Conservation (phyloP, 228 moss, liverwort and hornwort genomes). For the Sphagnum fallax region DNA sequence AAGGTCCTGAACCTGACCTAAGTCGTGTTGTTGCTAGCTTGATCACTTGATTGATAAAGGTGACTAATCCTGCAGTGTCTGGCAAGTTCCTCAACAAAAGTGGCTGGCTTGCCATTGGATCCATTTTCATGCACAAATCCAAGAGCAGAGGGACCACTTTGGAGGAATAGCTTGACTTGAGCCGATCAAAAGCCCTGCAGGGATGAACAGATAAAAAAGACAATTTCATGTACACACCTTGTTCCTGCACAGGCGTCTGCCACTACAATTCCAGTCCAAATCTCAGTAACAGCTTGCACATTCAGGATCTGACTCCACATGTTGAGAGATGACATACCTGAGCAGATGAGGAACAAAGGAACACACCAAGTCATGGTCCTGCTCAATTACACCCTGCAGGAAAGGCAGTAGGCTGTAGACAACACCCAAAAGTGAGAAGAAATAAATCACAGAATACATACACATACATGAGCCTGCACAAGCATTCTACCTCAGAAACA, state of each 20-base stretch:
- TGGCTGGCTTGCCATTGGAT: constrained; percentile 25
- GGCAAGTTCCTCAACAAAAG: constrained; percentile 35
- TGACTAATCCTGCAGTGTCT: constrained; percentile 32
- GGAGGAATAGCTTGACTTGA: constrained; percentile 37
- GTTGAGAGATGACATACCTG: constrained; percentile 40
- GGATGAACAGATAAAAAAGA: neutral
- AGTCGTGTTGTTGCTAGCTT: constrained; percentile 15
- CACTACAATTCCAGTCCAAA: too few relatives aligned
- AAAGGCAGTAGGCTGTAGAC: constrained; percentile 74
- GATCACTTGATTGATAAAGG: constrained; percentile 22
- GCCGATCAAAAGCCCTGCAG: constrained; percentile 33
- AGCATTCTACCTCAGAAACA: too few relatives aligned
- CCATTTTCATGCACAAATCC: constrained; percentile 60
- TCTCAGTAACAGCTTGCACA: too few relatives aligned
- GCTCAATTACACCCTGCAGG: constrained; percentile 66
- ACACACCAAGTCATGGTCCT: constrained; percentile 62
- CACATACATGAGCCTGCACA: too few relatives aligned
- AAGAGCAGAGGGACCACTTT: constrained; percentile 62
- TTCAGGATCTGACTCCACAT: neutral
- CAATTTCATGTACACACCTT: neutral
- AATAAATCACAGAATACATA: neutral
- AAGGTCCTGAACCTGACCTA: constrained; percentile 7
- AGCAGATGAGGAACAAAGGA: constrained; percentile 64
- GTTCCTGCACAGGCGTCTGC: too few relatives aligned
- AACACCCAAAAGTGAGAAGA: constrained; percentile 12